A percentile compares a stretch with the other conserved stretches of the same genome.
phyloP scores from a whole-genome alignment of 176 grass and related monocot genomes.

The Triticum aestivum region IWGSC_CS_RefSeq_v2.1 NC_057808.1:207117449-207117948 shows the following conservation, averaged over 20 bases:
- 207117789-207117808: constrained; percentile 1
- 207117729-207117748: neutral
- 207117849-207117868: neutral
- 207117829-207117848: neutral
- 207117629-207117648: neutral
- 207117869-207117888: neutral
- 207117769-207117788: neutral
- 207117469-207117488: neutral
- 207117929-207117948: neutral
- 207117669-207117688: neutral
- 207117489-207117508: neutral
- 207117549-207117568: neutral
- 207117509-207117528: neutral
- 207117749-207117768: neutral
- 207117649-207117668: neutral
- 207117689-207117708: neutral
- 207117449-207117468: neutral
- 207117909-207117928: neutral
- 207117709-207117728: neutral
- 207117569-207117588: neutral
- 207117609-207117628: neutral
- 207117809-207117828: neutral
- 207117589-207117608: neutral
- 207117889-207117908: neutral
- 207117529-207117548: neutral